A percentile compares a stretch with the other conserved stretches of the same genome.
These are phyloP conservation scores for Phytopythium cucurbitacearum DNA, from an alignment of 352 stramenopile genomes.

Conservation along the genomic window DNA sequence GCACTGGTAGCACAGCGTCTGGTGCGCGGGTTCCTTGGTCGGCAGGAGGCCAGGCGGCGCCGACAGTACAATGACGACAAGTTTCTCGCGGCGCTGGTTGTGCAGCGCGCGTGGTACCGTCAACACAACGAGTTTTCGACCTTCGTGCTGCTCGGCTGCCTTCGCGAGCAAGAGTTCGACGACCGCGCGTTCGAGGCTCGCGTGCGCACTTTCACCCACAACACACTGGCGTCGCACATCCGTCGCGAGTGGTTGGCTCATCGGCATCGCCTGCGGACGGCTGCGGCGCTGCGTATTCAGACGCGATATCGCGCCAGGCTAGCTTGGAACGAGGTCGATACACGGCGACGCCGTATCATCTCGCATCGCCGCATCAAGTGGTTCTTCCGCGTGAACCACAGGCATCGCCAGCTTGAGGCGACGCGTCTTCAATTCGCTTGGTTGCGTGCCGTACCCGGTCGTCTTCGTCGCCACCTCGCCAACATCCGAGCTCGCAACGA, in stretches of 20 bases:
- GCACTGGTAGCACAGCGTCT: constrained; percentile 49
- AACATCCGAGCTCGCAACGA: constrained; percentile 10
- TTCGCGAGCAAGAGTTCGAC: constrained; percentile 62
- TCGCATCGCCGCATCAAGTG: constrained; percentile 76
- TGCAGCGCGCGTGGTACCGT: constrained; percentile 78
- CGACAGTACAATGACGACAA: constrained; percentile 25
- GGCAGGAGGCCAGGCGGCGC: constrained; percentile 19
- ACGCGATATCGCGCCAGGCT: constrained; percentile 24
- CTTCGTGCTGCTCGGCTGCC: constrained; percentile 73
- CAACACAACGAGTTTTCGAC: constrained; percentile 84
- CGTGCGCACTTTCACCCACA: constrained; percentile 34
- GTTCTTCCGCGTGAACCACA: constrained; percentile 62
- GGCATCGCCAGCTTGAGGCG: constrained; percentile 28
- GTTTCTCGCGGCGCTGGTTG: constrained; percentile 58
- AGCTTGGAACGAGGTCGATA: constrained; percentile 24
- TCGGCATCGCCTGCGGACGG: constrained; percentile 14
- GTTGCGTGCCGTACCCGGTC: constrained; percentile 41
- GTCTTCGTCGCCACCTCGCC: constrained; percentile 45
- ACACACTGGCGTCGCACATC: constrained; percentile 26
- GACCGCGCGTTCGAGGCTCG: constrained; percentile 42
- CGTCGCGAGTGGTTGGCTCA: constrained; percentile 32
- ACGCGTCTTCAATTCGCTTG: constrained; percentile 69
- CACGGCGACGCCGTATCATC: constrained; percentile 30
- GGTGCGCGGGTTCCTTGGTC: constrained; percentile 48
- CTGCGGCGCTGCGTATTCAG: constrained; percentile 42